Percentiles rank a stretch among this genome's conserved stretches.
Evolutionary conservation across 768 basidiomycete species (phyloP).

Genomic region (Russula lepida): DNA sequence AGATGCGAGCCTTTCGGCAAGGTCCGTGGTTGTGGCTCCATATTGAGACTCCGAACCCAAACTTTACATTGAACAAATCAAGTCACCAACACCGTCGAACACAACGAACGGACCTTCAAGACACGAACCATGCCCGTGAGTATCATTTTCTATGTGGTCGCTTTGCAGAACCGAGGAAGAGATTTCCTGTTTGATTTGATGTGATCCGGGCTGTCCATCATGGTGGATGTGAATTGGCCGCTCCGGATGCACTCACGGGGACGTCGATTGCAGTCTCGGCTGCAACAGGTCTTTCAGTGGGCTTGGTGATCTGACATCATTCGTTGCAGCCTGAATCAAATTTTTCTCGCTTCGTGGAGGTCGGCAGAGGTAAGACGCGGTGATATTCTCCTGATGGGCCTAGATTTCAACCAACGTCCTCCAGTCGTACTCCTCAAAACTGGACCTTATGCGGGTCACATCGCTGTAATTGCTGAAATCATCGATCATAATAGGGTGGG

Average conservation of each 20-base stretch:
- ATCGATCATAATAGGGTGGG: conserved; percentile 98
- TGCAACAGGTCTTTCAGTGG: background rate
- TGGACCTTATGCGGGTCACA: conserved; percentile 78
- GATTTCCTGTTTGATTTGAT: background rate
- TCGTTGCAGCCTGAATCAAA: conserved; percentile 43
- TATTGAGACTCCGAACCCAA: conserved; percentile 16
- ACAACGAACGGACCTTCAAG: conserved; percentile 16
- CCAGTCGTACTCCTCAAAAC: conserved; percentile 88
- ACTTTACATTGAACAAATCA: conserved; percentile 1
- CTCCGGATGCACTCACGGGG: background rate
- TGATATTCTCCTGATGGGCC: background rate
- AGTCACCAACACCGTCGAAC: conserved; percentile 5
- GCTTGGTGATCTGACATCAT: background rate
- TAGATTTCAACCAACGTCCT: background rate
- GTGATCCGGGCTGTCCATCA: background rate
- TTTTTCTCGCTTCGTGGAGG: conserved; percentile 97
- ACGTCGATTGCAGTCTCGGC: background rate
- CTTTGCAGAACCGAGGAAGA: background rate
- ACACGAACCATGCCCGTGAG: conserved; percentile 17
- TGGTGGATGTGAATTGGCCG: conserved; percentile 1
- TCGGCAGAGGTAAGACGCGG: conserved; percentile 73
- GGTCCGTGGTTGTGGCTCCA: background rate
- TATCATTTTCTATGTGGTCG: background rate
- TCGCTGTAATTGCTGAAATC: conserved; percentile 94
- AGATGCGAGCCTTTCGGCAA: background rate